Evolutionary conservation across 2,329 filamentous ascomycete species (phyloP), one percentile per base, ranked within the genome.

Genomic region (Fusarium austroafricanum): DNA sequence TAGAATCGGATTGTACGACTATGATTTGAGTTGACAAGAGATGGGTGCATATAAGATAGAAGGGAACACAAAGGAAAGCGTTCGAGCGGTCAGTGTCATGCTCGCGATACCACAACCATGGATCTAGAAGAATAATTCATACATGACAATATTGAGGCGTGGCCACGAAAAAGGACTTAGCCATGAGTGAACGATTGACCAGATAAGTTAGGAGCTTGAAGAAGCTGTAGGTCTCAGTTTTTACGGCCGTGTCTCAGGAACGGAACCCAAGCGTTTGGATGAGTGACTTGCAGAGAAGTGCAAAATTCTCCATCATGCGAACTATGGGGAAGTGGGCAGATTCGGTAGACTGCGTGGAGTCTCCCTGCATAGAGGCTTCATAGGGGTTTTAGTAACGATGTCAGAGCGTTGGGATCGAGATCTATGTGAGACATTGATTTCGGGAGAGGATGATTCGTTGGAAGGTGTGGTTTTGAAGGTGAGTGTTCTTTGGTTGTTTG

Each of bases 161-260:
- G 45, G 28, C 44, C 35, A 56, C 43, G 35, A 47, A 29, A 20
- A 12, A 14, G 46, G 14, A 57, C 31, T 39, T 12, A 6, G 20
- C 35, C 11, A 4, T 10, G n/a, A 29, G 14, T 9, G n/a, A 29
- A 35, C 20, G 23, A 39, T 51, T 17, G 21, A 38, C n/a, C 18
- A 43, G n/a, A 21, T 37, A 51, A 45, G 29, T 31, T 43, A 14
- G 39, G 35, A 52, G 45, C 31, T 64, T 59, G 60, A 46, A 64
- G 52, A 51, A 52, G 52, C 59, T 64, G 61, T 38, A 58, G 35
- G 61, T 64, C 61, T 64, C 61, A 64, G 61, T 64, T 64, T 52
- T 33, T 23, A 53, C 56, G 46, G 38, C 26, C 21, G 59, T 65
- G 56, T 68, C 66, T 65, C 55, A 68, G 61, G 54, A 26, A 44